These are phyloP conservation scores for Starmerella scarabaei DNA, from an alignment of 805 yeast species.

Conservation along the genomic window DNA sequence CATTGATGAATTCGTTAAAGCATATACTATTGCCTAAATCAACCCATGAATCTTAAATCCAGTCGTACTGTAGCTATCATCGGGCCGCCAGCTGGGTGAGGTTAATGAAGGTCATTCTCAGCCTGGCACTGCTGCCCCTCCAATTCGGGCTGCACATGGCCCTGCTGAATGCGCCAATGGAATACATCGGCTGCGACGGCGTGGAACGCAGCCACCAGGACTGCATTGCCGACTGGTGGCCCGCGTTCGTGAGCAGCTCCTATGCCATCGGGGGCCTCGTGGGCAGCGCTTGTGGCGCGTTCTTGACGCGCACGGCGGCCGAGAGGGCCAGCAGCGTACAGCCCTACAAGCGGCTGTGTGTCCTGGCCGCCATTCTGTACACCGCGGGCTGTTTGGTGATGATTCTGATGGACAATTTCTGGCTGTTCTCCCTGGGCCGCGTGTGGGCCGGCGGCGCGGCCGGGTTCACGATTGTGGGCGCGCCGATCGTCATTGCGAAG, in stretches of 20 bases:
- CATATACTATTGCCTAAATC: no score
- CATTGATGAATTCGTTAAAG: no score
- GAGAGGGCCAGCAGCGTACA: background rate
- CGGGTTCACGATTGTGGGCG: conserved; percentile 74
- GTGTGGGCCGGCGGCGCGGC: conserved; percentile 74
- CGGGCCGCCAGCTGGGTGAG: background rate
- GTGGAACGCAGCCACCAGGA: conserved; percentile 20
- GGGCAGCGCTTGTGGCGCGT: conserved; percentile 38
- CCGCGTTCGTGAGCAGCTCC: conserved; percentile 63
- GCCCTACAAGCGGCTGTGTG: conserved; percentile 27
- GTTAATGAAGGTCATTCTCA: background rate
- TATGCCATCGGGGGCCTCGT: conserved; percentile 75
- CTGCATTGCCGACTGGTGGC: conserved; percentile 48
- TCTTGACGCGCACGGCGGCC: conserved; percentile 39
- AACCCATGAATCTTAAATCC: no score
- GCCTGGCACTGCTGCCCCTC: conserved; percentile 24
- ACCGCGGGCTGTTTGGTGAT: conserved; percentile 39
- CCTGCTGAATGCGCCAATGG: conserved; percentile 82
- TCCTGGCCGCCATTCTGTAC: conserved; percentile 51
- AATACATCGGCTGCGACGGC: conserved; percentile 45
- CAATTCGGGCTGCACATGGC: conserved; percentile 95
- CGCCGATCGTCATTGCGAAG: conserved; percentile 72
- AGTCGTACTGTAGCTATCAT: no score
- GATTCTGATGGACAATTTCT: conserved; percentile 12
- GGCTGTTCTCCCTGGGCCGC: conserved; percentile 38